A percentile compares a stretch with the other conserved stretches of the same genome.
phyloP scores from a whole-genome alignment of 1,284 basidiomycete species.

The Polyporus tsugae region DNA sequence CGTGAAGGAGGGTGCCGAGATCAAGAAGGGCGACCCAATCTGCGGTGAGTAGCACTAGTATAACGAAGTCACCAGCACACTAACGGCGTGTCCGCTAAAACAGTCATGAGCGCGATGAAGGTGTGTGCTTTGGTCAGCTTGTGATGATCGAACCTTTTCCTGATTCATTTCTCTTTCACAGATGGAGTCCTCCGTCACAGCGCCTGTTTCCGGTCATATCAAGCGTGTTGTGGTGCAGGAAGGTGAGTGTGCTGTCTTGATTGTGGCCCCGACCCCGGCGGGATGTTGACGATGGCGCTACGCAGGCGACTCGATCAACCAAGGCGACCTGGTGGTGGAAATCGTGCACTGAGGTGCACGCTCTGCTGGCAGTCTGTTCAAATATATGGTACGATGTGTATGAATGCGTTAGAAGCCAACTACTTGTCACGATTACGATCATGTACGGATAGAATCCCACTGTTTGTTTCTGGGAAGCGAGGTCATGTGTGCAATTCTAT shows the following conservation, averaged over 20 bases:
- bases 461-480: slow-evolving; percentile 5
- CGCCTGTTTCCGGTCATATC: slow-evolving; percentile 95
- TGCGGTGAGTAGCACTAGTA: slow-evolving; percentile 62
- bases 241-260: slow-evolving; percentile 54
- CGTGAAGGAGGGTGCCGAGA: slow-evolving; percentile 95
- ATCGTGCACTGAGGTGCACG: slow-evolving; percentile 67
- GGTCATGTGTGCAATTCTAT: slow-evolving; percentile 26
- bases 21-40: slow-evolving; percentile 97
- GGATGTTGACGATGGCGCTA: slow-evolving; percentile 24
- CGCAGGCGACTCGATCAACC: slow-evolving; percentile 86
- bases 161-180: slow-evolving; percentile 45
- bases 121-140: slow-evolving; percentile 44
- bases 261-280: slow-evolving; percentile 3
- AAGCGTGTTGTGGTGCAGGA: slow-evolving; percentile 91
- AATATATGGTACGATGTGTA: slow-evolving; percentile 32
- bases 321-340: slow-evolving; percentile 88
- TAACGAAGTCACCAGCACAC: slow-evolving; percentile 7
- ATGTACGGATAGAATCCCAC: slow-evolving; percentile 20
- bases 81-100: slow-evolving; percentile 28
- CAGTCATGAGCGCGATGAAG: slow-evolving; percentile 93
- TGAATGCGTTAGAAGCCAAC: slow-evolving; percentile 33
- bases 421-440: slow-evolving; percentile 25
- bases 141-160: slow-evolving; percentile 16
- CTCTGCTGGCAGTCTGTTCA: slow-evolving; percentile 11
- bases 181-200: slow-evolving; percentile 97